Evolutionary conservation across 73 alveolate species (phyloP), one percentile per base, ranked within the genome.

Genomic region (Paramecium caudatum): DNA sequence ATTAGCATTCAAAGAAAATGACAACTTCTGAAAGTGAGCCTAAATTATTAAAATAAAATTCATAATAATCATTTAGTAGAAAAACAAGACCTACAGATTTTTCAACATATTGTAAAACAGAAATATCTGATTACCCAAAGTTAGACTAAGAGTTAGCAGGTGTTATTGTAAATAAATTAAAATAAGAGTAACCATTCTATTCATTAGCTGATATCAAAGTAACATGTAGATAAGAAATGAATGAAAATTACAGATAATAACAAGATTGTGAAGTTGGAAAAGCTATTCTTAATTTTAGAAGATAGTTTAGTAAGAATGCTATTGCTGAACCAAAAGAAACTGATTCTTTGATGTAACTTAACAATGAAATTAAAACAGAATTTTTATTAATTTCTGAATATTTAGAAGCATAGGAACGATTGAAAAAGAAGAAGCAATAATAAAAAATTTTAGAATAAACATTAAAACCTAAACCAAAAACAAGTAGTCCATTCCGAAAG

Each of bases 51-150:
- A 74, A 74, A 74, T 41, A 74, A 30, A 19, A 19, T 6, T 74
- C 47, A 23, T 41, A 21, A 13, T 19, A 37, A 23, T 41, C 39
- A 0, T 34, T 34, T 68, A 25, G 55, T 0, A 68, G 84, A 68
- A 37, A 32, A 2, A 74, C 47, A 12, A 41, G 46, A 74, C 43
- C 62, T 41, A 45, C 88, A n/a, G 68, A 74, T 74, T 39, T 41
- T 74, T 34, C 88, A 0, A 13, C 36, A 41, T 74, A 15, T 33
- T 68, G 84, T 37, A 12, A 25, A 34, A 34, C 84, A 8, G 50
- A 68, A 16, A 17, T 17, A 68, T 68, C 84, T 10, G 84, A 68
- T 68, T 68, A 68, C 15, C 84, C 84, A 32, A 68, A 68, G 37
- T 37, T 68, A 6, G 84, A 68, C 8, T 68, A 47, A 0, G 84